A percentile compares a stretch with the other conserved stretches of the same genome.
phyloP scores from a whole-genome alignment of 352 stramenopile species.

The Phytophthora brassicae region DNA sequence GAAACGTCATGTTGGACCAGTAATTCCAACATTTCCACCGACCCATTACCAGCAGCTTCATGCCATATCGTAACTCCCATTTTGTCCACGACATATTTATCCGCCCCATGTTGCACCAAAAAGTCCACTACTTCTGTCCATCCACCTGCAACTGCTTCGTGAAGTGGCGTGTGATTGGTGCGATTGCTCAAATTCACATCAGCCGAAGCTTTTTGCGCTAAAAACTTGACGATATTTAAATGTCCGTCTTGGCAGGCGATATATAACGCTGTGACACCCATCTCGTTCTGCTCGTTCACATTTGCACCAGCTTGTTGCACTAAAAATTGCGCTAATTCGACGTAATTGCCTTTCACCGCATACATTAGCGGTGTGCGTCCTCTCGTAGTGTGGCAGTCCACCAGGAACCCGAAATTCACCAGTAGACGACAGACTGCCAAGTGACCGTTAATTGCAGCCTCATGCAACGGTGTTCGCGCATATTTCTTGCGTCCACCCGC shows the following conservation, averaged over 20 bases:
- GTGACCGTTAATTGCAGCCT: constrained; percentile 69
- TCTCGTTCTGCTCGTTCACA: constrained; percentile 79
- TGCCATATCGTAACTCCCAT: constrained; percentile 86
- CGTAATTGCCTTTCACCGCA: constrained; percentile 61
- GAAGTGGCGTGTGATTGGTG: constrained; percentile 63
- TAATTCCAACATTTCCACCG: constrained; percentile 59
- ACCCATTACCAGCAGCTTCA: constrained; percentile 66
- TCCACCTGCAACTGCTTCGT: constrained; percentile 66
- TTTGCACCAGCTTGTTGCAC: constrained; percentile 48
- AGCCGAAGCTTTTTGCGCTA: constrained; percentile 43
- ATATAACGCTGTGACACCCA: constrained; percentile 76
- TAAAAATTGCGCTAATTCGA: constrained; percentile 49
- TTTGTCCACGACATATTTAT: constrained; percentile 66
- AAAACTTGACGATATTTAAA: constrained; percentile 44
- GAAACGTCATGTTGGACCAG: constrained; percentile 54
- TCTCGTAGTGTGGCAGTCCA: constrained; percentile 80
- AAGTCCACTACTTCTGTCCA: constrained; percentile 47
- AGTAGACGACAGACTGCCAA: constrained; percentile 50
- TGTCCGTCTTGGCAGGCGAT: constrained; percentile 61
- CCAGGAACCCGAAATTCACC: constrained; percentile 58
- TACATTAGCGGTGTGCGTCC: constrained; percentile 80
- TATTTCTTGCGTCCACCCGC: constrained; percentile 65
- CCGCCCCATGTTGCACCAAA: constrained; percentile 57
- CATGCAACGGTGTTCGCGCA: constrained; percentile 70
- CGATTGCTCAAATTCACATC: constrained; percentile 66